A percentile compares a stretch with the other conserved stretches of the same genome.
phyloP scores from a whole-genome alignment of 75 land plant genomes.

The Chamaecyparis obtusa region DNA sequence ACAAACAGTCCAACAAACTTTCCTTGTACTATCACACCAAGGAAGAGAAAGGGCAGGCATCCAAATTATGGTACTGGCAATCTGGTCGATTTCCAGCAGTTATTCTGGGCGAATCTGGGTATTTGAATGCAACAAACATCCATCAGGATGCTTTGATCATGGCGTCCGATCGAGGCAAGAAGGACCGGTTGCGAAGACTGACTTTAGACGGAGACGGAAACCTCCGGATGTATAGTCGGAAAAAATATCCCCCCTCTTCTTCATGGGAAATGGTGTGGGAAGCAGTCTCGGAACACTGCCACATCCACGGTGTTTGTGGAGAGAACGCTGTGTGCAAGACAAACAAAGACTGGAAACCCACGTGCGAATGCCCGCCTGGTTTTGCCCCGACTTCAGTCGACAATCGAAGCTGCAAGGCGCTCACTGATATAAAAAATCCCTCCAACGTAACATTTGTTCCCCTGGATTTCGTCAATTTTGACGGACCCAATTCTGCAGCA shows the following conservation, averaged over 20 bases:
- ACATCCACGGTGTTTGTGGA: too few species aligned
- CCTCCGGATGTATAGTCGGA: conserved; percentile 47
- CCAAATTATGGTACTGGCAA: too few species aligned
- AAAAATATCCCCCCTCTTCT: not conserved
- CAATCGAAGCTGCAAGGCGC: too few species aligned
- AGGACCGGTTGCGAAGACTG: conserved; percentile 22
- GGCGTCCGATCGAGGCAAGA: not conserved
- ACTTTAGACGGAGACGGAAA: conserved; percentile 52
- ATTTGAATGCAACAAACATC: not conserved
- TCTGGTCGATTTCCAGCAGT: not conserved
- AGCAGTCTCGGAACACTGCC: too few species aligned
- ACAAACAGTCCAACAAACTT: not conserved
- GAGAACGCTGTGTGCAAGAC: too few species aligned
- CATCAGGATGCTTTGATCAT: not conserved
- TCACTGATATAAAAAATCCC: too few species aligned
- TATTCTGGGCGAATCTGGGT: not conserved
- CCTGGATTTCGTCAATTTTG: conserved; percentile 41
- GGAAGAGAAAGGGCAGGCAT: not conserved
- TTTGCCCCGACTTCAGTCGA: too few species aligned
- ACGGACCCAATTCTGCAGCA: conserved; percentile 1
- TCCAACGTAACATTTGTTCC: not conserved
- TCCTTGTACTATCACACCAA: not conserved
- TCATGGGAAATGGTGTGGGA: too few species aligned
- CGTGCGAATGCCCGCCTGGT: too few species aligned
- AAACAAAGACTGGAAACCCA: too few species aligned